Conservation (phyloP, 495 filamentous ascomycete genomes). For the Terfezia claveryi region DNA sequence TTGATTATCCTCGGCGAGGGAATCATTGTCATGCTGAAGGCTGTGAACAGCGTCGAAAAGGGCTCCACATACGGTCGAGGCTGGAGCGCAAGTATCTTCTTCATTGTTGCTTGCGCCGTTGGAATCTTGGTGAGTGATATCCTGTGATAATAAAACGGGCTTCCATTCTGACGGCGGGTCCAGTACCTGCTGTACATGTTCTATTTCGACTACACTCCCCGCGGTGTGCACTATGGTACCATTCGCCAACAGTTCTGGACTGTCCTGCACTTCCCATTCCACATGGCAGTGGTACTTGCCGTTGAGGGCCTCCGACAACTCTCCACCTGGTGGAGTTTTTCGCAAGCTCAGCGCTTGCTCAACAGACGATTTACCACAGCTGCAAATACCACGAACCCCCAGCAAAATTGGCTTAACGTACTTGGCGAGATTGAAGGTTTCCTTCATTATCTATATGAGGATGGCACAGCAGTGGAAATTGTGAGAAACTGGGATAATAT, state of each 20-base stretch:
- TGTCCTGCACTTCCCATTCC: slow-evolving; percentile 47
- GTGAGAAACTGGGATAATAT: background rate
- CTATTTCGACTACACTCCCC: slow-evolving; percentile 40
- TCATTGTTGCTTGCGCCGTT: slow-evolving; percentile 13
- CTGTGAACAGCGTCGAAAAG: slow-evolving; percentile 31
- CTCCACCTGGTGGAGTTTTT: slow-evolving; percentile 21
- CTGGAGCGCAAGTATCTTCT: background rate
- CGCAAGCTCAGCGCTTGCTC: background rate
- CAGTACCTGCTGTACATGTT: slow-evolving; percentile 29
- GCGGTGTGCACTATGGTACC: slow-evolving; percentile 27
- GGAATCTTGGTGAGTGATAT: slow-evolving; percentile 24
- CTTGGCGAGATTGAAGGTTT: slow-evolving; percentile 9
- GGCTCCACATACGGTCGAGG: background rate
- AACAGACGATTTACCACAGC: background rate
- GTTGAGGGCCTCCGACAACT: slow-evolving; percentile 34
- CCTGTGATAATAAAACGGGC: slow-evolving; percentile 21
- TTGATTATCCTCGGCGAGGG: slow-evolving; percentile 51
- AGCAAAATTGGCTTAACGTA: background rate
- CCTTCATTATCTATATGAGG: background rate
- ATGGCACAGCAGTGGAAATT: background rate
- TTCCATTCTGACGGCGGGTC: slow-evolving; percentile 21
- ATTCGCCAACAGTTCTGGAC: slow-evolving; percentile 41
- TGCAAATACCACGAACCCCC: background rate
- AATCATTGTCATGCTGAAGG: slow-evolving; percentile 31
- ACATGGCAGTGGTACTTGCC: slow-evolving; percentile 39